Conservation (phyloP, 768 basidiomycete species). For the Favolaschia claudopus region DNA sequence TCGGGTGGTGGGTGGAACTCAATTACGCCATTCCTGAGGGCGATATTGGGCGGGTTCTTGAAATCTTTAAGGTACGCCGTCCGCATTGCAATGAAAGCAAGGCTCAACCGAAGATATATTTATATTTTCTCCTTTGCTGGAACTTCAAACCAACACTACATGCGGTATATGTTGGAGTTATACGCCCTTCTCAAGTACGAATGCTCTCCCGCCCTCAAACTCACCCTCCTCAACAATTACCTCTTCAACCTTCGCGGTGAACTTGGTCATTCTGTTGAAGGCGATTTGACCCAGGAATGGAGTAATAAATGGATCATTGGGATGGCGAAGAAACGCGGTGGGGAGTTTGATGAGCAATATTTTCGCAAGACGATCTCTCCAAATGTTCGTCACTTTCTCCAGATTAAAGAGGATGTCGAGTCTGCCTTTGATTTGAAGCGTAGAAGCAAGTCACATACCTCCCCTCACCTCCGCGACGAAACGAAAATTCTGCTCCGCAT, state of each 20-base stretch:
- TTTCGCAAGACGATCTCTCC: slow-evolving; percentile 30
- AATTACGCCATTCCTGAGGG: slow-evolving; percentile 37
- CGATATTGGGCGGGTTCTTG: slow-evolving; percentile 35
- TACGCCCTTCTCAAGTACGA: slow-evolving; percentile 32
- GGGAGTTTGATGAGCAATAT: slow-evolving; percentile 30
- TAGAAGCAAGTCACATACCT: slow-evolving; percentile 24
- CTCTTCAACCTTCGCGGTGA: no score
- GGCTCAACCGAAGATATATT: no score
- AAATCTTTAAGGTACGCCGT: slow-evolving; percentile 34
- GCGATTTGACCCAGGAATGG: no score
- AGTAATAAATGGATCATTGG: no score
- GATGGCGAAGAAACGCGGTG: slow-evolving; percentile 24
- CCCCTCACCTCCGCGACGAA: slow-evolving; percentile 30
- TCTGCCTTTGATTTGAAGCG: slow-evolving; percentile 20
- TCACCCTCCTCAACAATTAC: slow-evolving; percentile 26
- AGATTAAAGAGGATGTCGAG: slow-evolving; percentile 31
- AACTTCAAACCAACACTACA: slow-evolving; percentile 30
- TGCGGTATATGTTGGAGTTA: slow-evolving; percentile 33
- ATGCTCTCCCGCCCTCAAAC: slow-evolving; percentile 25
- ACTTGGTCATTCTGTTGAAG: no score
- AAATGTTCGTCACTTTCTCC: slow-evolving; percentile 30
- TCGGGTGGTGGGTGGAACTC: slow-evolving; percentile 31
- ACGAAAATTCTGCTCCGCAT: slow-evolving; percentile 18
- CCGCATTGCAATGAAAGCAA: no score
- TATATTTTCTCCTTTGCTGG: slow-evolving; percentile 36